Evolutionary conservation across 2,329 filamentous ascomycete genomes (phyloP), one percentile per base, ranked within the genome.

Genomic region (Beauveria brongniartii): DNA sequence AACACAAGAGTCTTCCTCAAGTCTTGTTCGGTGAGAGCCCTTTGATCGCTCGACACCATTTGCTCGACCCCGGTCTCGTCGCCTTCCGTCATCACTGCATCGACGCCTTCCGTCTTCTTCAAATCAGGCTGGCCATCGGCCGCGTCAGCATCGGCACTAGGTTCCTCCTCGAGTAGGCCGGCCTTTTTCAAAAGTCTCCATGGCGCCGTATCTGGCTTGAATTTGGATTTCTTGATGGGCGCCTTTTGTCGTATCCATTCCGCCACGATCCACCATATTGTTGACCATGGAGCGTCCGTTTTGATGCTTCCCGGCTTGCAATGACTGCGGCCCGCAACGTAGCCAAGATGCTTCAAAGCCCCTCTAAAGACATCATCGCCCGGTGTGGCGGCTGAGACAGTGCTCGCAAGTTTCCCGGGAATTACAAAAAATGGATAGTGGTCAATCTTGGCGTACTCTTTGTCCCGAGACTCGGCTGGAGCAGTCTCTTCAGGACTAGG

Each of bases 251-350:
- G 83, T 16, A 90, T 84, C 91, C 92, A 99, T 74, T 96, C 92
- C 28, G 90, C 83, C 85, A 97, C 94, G 30, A 97, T 79, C 71
- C 95, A 89, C 92, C 94, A 97, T 53, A 99, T 83, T 0, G 91
- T 86, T 5, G 80, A 80, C 92, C 92, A 99, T 0, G 92, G 90
- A 16, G 94, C 94, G 73, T 97, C 86, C 0, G 94, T 97, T 77
- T 95, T 96, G 74, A 97, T 86, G 69, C 90, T 94, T 28, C 92
- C 93, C 0, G 91, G 83, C 66, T 92, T 91, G 67, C 91, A 91
- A 73, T 99, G 94, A 67, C 90, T 96, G 68, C 93, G 85, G 1
- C 90, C 90, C 3, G 89, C 89, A 51, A 83, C 82, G 71, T 96
- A 97, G 7, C 93, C 94, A 1, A 95, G 80, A 63, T 88, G 83